phyloP scores from a whole-genome alignment of 768 basidiomycete species.

The Mrakia hoshinonis region DNA sequence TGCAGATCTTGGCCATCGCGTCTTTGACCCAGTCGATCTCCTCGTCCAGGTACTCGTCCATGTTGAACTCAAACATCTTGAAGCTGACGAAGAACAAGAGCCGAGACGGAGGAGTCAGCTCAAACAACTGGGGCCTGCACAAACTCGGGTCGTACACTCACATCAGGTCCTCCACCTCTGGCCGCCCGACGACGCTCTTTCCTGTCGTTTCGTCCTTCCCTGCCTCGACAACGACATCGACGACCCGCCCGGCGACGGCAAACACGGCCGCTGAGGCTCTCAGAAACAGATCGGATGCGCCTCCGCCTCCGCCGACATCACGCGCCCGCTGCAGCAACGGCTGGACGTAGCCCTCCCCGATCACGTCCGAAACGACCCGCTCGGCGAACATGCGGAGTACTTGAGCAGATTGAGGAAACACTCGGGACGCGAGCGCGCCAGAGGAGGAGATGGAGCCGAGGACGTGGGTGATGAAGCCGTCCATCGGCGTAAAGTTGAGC shows the following conservation, averaged over 20 bases:
- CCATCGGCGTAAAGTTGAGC: conserved; percentile 88
- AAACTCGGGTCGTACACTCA: conserved; percentile 44
- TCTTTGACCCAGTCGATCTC: conserved; percentile 75
- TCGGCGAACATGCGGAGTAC: conserved; percentile 78
- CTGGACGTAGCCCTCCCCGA: conserved; percentile 28
- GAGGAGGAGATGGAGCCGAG: conserved; percentile 50
- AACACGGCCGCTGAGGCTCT: conserved; percentile 84
- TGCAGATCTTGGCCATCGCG: conserved; percentile 63
- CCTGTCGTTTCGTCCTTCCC: conserved; percentile 32
- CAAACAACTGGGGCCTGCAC: not conserved
- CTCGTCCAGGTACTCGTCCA: conserved; percentile 96
- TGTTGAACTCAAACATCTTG: conserved; percentile 88
- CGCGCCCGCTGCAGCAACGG: conserved; percentile 47
- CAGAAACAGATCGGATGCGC: conserved; percentile 67
- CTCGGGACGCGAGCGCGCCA: conserved; percentile 67
- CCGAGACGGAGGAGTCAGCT: not conserved
- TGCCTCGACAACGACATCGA: conserved; percentile 61
- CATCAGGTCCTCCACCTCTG: conserved; percentile 73
- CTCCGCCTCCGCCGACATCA: conserved; percentile 66
- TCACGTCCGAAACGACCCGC: conserved; percentile 70
- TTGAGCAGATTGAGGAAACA: conserved; percentile 72
- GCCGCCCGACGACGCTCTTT: conserved; percentile 44
- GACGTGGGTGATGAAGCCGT: conserved; percentile 68
- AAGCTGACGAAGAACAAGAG: conserved; percentile 50
- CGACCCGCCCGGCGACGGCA: conserved; percentile 75